Base-by-base conservation (phyloP, 257 asterid genomes). In the Gentiana straminea region DNA sequence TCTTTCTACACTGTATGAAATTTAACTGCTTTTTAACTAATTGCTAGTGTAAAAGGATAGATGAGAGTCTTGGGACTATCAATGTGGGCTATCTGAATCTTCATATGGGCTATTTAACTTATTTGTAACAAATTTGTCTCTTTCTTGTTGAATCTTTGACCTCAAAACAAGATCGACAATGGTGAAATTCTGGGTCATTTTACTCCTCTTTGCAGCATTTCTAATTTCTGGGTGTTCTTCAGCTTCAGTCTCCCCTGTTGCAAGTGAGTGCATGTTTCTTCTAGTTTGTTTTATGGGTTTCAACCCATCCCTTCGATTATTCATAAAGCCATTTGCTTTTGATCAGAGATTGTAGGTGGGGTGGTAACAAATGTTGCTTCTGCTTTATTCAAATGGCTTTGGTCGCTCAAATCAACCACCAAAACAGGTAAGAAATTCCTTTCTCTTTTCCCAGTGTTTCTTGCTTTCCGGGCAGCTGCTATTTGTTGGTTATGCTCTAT, bases 321-420 rank as follows among this genome's bases (percentile, higher is more conserved):
- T 7, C 49, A 53, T 13, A 62, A 46, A n/a, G 35, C 10, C 3
- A 13, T 34, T 15, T 41, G 15, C 54, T 32, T 41, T 33, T 67
- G 10, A 72, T 54, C 80, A 92, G 99, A 73, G 74, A 80, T 92
- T 49, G 85, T 88, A 33, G 72, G 86, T 64, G 94, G 94, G 75
- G 81, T 92, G 39, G 94, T 83, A 45, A 61, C 95, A 3, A 84
- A 91, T 74, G 86, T 83, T 37, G 91, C 72, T 33, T 92, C 97
- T 63, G 70, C 84, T 58, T 66, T 92, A 55, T 81, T 85, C 78
- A 88, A 88, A 69, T 83, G 89, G 78, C 49, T 86, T 43, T 88
- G 95, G 94, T 83, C 99, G 1, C 83, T 88, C 13, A 88, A 81
- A 77, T 59, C 97, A 12, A 59, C 91, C 46, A 59, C 70, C 58